Evolutionary conservation across 129 eudicot genomes (phyloP), one percentile per base, ranked within the genome.

Genomic region (Pulicaria dysenterica): DNA sequence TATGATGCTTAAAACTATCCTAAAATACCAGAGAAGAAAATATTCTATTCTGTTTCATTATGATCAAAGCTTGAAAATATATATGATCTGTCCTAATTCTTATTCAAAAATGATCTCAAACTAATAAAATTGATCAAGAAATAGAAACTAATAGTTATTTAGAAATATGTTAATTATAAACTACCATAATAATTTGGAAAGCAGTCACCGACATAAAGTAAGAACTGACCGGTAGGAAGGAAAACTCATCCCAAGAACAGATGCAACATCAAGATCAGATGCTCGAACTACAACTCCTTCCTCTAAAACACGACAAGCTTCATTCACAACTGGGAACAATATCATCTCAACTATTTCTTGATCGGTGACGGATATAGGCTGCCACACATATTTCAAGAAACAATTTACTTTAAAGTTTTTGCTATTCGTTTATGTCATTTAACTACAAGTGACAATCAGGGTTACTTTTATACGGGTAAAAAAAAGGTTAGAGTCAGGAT

Each of bases 191-290:
- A 8, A 41, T 3, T 11, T 37, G 58, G 17, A 3, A n/a, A 24
- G 44, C 14, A 47, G 47, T 17, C 1, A 51, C 10, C 0, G 12
- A 39, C 43, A 56, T 44, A 48, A 54, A 14, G 2, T 24, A 72
- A 54, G 2, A 58, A 93, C 95, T 78, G 11, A 94, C 98, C 98
- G 96, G 68, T 90, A 94, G 54, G 91, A 80, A 17, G 98, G 98
- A 73, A 94, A 94, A 81, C 98, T 88, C 98, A 94, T 94, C 61
- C 98, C 98, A 63, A 94, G 97, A 80, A 94, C 89, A 45, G 98
- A 90, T 31, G 98, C 96, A 57, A 81, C 83, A 49, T 90, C 98
- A 74, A 94, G 97, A 83, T 90, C 98, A 12, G 98, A 94, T 64
- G 97, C 96, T 67, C 97, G 93, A 55, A 94, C 88, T 24, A 94